A percentile compares a stretch with the other conserved stretches of the same genome.
Evolutionary conservation across 768 basidiomycete genomes (phyloP).

Genomic region (Podaxis rugospora): DNA sequence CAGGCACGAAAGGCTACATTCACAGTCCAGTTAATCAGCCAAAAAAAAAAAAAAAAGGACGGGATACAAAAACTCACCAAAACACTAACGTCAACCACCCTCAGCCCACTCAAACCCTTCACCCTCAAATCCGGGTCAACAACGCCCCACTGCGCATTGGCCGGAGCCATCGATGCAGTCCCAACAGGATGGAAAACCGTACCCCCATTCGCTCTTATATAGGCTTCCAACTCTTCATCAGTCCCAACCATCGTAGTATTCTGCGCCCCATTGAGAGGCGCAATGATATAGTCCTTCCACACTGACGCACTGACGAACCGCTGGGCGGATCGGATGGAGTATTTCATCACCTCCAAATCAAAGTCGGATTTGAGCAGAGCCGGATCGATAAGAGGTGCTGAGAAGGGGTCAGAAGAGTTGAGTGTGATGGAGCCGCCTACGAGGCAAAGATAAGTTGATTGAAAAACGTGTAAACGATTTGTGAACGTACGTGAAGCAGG

Average conservation of each 20-base stretch:
- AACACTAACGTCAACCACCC: constrained; percentile 35
- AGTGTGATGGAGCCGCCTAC: constrained; percentile 35
- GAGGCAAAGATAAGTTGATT: not conserved
- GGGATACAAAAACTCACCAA: constrained; percentile 1
- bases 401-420: constrained; percentile 41
- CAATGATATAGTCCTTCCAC: constrained; percentile 25
- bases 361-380: constrained; percentile 32
- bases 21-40: not conserved
- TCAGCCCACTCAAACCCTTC: constrained; percentile 28
- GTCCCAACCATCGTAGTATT: constrained; percentile 16
- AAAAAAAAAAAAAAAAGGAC: not conserved
- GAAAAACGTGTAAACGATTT: not conserved
- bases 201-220: constrained; percentile 17
- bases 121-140: constrained; percentile 24
- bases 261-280: constrained; percentile 8
- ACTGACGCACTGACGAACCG: constrained; percentile 19
- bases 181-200: constrained; percentile 28
- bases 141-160: constrained; percentile 16
- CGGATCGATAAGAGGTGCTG: constrained; percentile 45
- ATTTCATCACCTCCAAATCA: constrained; percentile 25
- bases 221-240: constrained; percentile 23
- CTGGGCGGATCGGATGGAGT: constrained; percentile 21
- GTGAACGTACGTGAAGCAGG: constrained; percentile 30
- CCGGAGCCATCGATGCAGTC: constrained; percentile 26
- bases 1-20: constrained; percentile 24